Conservation (phyloP, 2,329 filamentous ascomycete species). For the Claviceps africana region DNA sequence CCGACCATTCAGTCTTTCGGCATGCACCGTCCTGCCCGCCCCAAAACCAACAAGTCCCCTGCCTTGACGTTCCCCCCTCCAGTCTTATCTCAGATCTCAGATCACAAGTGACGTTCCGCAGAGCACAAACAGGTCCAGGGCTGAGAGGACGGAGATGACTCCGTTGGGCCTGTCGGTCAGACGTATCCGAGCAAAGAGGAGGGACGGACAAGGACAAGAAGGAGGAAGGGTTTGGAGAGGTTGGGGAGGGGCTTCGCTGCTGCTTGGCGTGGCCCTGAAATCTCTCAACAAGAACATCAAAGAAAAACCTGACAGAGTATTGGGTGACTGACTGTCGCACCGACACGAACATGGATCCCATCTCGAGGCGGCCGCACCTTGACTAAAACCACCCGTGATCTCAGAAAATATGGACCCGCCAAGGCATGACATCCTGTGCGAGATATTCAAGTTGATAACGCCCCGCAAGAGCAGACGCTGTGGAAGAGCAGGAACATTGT, state of each 20-base stretch:
- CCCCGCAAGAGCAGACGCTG: no score
- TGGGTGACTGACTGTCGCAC: not conserved
- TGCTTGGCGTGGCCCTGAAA: not conserved
- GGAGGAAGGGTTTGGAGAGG: no score
- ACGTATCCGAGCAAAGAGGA: not conserved
- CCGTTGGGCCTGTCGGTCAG: not conserved
- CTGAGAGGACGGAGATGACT: not conserved
- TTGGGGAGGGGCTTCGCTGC: not conserved
- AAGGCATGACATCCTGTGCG: no score
- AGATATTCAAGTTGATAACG: no score
- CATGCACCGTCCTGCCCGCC: not conserved
- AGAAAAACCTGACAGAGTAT: not conserved
- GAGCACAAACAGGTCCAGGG: not conserved
- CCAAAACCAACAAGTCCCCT: not conserved
- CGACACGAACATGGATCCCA: not conserved
- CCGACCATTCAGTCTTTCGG: not conserved
- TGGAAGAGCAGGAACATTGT: no score
- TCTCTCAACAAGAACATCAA: not conserved
- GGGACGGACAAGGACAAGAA: not conserved
- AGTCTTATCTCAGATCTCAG: not conserved
- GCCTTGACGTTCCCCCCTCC: not conserved
- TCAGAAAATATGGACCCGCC: not conserved
- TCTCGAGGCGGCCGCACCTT: slow-evolving; percentile 2
- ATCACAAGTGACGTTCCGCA: not conserved
- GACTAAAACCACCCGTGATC: not conserved